Conservation (phyloP, 1,139 yeast species). For the Blastobotrys apis region DNA sequence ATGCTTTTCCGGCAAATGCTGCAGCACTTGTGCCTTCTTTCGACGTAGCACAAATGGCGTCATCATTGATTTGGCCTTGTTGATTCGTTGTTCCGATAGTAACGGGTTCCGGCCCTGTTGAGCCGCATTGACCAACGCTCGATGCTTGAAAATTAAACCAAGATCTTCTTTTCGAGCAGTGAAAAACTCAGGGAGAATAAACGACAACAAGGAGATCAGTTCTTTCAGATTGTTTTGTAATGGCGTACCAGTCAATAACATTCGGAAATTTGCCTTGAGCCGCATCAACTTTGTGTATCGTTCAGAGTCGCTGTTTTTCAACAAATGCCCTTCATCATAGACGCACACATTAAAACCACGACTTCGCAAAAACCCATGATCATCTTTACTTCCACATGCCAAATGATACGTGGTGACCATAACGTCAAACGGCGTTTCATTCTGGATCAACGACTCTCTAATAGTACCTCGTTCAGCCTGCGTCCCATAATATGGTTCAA, state of each 20-base stretch:
- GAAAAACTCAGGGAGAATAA: constrained; percentile 82
- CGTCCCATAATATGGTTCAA: constrained; percentile 92
- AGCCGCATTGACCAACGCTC: constrained; percentile 59
- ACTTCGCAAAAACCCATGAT: constrained; percentile 69
- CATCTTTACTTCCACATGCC: constrained; percentile 83
- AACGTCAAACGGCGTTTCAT: constrained; percentile 71
- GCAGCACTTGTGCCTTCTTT: constrained; percentile 84
- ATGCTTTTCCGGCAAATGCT: constrained; percentile 76
- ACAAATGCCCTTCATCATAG: constrained; percentile 96
- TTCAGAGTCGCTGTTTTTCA: constrained; percentile 84
- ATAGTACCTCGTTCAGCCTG: constrained; percentile 80
- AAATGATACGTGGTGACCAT: constrained; percentile 89
- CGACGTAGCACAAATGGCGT: constrained; percentile 93
- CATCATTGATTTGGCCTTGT: constrained; percentile 96
- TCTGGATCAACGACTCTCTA: constrained; percentile 55
- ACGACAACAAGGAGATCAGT: constrained; percentile 80
- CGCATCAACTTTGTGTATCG: constrained; percentile 84
- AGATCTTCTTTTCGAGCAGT: constrained; percentile 78
- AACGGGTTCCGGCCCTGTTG: constrained; percentile 60
- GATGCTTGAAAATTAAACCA: constrained; percentile 76
- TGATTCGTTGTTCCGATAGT: constrained; percentile 83
- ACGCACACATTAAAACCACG: constrained; percentile 81
- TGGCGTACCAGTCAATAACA: constrained; percentile 93
- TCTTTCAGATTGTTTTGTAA: constrained; percentile 89
- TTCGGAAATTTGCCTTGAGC: constrained; percentile 71